A percentile compares a stretch with the other conserved stretches of the same genome.
phyloP scores from a whole-genome alignment of 495 filamentous ascomycete genomes.

The Talaromyces thailandensis region DNA sequence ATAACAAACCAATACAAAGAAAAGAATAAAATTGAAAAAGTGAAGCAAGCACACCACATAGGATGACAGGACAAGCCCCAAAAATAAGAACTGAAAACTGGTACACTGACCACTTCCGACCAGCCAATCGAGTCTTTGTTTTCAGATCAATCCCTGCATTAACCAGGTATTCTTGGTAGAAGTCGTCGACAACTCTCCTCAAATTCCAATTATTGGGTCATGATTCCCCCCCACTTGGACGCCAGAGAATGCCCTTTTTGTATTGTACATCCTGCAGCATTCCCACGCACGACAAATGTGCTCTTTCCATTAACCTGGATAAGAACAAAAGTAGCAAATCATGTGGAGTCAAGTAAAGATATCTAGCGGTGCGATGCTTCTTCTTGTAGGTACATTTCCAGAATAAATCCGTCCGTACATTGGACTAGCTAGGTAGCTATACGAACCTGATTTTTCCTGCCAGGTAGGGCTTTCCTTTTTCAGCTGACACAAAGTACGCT shows the following conservation, averaged over 20 bases:
- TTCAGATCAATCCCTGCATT: not conserved
- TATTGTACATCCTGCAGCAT: not conserved
- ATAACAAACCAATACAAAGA: not conserved
- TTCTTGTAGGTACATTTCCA: not conserved
- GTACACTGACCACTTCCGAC: not conserved
- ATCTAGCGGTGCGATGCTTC: not conserved
- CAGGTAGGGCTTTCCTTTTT: too few species aligned
- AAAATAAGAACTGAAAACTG: not conserved
- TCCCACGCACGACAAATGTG: not conserved
- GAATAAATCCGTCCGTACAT: not conserved
- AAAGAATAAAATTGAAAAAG: not conserved
- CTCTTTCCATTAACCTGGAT: not conserved
- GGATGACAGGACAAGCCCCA: not conserved
- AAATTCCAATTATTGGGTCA: not conserved
- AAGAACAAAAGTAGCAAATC: not conserved
- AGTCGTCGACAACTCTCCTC: not conserved
- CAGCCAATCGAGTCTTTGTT: not conserved
- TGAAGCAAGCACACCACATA: not conserved
- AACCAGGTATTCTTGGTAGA: not conserved
- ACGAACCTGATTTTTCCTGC: too few species aligned
- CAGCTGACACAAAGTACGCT: conserved; percentile 1
- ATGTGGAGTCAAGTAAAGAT: not conserved
- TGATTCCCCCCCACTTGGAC: not conserved
- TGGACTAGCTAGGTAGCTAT: not conserved
- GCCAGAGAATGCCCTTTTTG: not conserved